Evolutionary conservation across 2,329 filamentous ascomycete species (phyloP).

Genomic region (Cladosporium cucumerinum): DNA sequence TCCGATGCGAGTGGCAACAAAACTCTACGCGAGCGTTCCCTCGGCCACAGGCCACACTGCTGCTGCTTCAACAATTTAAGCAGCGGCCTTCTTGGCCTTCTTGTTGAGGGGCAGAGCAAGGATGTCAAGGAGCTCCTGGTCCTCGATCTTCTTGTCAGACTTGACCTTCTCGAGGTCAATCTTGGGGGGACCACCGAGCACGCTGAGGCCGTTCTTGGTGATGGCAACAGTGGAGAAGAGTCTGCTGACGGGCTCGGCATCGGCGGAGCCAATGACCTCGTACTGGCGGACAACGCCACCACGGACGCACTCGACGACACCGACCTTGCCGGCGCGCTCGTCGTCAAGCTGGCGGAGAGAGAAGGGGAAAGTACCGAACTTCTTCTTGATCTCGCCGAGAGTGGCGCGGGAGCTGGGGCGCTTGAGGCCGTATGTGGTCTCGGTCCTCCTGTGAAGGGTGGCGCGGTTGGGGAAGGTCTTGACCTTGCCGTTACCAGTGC

Average conservation of each 20-base stretch:
- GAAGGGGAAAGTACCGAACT: conserved; percentile 97
- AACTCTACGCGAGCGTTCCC: not conserved
- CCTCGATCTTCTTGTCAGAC: conserved; percentile 96
- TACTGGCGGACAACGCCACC: conserved; percentile 91
- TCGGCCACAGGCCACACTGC: not conserved
- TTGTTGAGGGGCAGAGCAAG: conserved; percentile 77
- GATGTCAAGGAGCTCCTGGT: conserved; percentile 93
- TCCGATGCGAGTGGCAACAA: conserved; percentile 32
- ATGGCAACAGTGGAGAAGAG: conserved; percentile 90
- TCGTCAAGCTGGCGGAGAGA: conserved; percentile 95
- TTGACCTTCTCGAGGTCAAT: conserved; percentile 79
- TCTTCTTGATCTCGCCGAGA: conserved; percentile 91
- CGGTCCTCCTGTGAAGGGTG: conserved; percentile 89
- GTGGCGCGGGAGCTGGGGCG: conserved; percentile 88
- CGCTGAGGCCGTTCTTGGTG: conserved; percentile 94
- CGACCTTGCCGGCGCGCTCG: conserved; percentile 91
- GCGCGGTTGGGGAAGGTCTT: conserved; percentile 85
- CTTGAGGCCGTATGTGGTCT: conserved; percentile 89
- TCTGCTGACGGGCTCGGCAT: conserved; percentile 77
- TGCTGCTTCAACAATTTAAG: conserved; percentile 2
- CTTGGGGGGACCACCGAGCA: conserved; percentile 71
- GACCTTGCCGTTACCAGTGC: conserved; percentile 86
- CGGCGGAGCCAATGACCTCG: conserved; percentile 92
- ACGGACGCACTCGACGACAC: conserved; percentile 93
- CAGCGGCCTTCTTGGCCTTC: conserved; percentile 25